These are phyloP conservation scores for Pichia inconspicua DNA, from an alignment of 1,139 yeast genomes.

Conservation along the genomic window DNA sequence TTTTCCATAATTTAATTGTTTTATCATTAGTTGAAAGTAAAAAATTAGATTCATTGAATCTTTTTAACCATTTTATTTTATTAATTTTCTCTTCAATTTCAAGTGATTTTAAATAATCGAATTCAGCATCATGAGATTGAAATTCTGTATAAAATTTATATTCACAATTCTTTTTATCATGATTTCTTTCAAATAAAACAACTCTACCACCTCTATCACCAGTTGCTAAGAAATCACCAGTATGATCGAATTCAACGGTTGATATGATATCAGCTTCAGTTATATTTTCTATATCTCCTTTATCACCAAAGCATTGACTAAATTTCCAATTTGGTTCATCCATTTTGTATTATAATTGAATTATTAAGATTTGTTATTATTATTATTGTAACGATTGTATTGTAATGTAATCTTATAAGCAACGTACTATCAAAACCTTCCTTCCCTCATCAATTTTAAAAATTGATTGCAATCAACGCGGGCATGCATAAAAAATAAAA, in stretches of 20 bases:
- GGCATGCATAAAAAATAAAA: too few relatives aligned
- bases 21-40: constrained; percentile 91
- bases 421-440: not conserved
- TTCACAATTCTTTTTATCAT: constrained; percentile 76
- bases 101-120: constrained; percentile 88
- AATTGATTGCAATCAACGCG: not conserved
- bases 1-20: constrained; percentile 95
- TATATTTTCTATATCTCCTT: constrained; percentile 90
- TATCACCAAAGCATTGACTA: constrained; percentile 95
- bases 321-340: constrained; percentile 47
- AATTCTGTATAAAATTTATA: constrained; percentile 94
- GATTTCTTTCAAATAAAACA: constrained; percentile 87
- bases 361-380: not conserved
- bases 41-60: constrained; percentile 82
- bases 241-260: constrained; percentile 91
- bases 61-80: constrained; percentile 92
- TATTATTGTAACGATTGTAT: not conserved
- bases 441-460: not conserved
- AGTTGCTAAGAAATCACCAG: constrained; percentile 93
- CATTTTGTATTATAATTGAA: not conserved
- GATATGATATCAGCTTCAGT: constrained; percentile 98
- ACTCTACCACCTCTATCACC: constrained; percentile 99
- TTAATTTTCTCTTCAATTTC: constrained; percentile 98
- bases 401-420: not conserved
- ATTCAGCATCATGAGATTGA: constrained; percentile 98